Base-by-base conservation (phyloP, 1,139 yeast genomes). In the Hansenula anomala region DNA sequence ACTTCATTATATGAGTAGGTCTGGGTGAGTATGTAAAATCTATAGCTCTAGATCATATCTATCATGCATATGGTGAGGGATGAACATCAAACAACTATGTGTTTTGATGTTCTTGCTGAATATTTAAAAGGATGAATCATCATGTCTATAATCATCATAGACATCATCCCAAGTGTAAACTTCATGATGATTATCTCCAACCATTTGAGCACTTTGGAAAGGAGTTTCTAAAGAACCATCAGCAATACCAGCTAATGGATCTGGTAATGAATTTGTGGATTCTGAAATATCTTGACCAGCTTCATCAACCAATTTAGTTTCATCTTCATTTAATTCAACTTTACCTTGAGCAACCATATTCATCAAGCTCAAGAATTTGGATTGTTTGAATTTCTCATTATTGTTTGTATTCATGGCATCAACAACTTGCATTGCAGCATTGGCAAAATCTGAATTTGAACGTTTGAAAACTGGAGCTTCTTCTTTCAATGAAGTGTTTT, bases 221-320 rank as follows among this genome's bases (percentile, higher is more conserved):
- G 58, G 56, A 3, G 49, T 42, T 2, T 41, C 36, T 16, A 54
- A 36, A 14, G 49, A 52, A 7, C 47, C 48, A 15, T 44, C 44
- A 13, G 39, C 36, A 24, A 57, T 36, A 30, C 47, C 48, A 25
- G 38, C 48, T 31, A 57, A 41, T 29, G 61, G 61, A 43, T 57
- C 60, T 10, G 55, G 55, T 8, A 56, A 17, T 13, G 10, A 13
- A 20, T 20, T 20, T 20, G 22, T 20, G 6, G 6, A 7, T 33
- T 48, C 41, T 35, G 59, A 54, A 5, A 64, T 56, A 44, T 64
- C 69, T 26, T 49, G 44, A 2, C 71, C 69, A 19, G 47, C 37
- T 4, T 45, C 29, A 40, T 57, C 53, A n/a, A 58, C 46, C 2
- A 58, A 38, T 26, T 49, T 50, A 10, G 55, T 47, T 16, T 57